Evolutionary conservation across 805 yeast genomes (phyloP), one percentile per base, ranked within the genome.

Genomic region (Candida pini): DNA sequence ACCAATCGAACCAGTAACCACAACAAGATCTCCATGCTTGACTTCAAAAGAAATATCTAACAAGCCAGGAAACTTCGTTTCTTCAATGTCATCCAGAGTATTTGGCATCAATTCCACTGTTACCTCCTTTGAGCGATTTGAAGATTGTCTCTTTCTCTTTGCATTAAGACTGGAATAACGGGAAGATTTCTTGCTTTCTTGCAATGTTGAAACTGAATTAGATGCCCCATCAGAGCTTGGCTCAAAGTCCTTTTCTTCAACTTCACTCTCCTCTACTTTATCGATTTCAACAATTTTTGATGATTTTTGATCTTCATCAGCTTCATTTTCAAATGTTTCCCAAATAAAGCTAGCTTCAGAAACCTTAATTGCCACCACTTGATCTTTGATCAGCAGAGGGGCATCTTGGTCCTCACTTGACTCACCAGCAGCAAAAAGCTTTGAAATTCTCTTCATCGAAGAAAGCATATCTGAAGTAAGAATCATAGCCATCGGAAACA

Each of bases 1-100:
- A 9, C 95, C 95, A 47, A 84, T 79, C 2, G 77, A 58, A 14
- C 94, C 94, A 1, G 87, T 80, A 14, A 82, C 68, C 34, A 80
- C 77, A 6, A 84, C 58, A 30, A 85, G 71, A 48, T 83, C 90
- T 10, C 82, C 81, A 36, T 71, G 70, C 31, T 64, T 56, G 28
- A 84, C 60, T 1, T 57, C 48, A 20, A 84, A 58, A 41, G 73
- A 62, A 34, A 83, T 56, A 49, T 81, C 47, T 25, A 50, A 39
- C 56, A 78, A 52, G 45, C 87, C 73, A 30, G 67, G 42, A 51
- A 68, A 68, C 18, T 45, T 34, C 38, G 67, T 45, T 21, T 39
- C 33, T 22, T 38, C 33, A 5, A 22, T 5, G 8, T 22, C 25
- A 12, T 22, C n/a, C n/a, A n/a, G n/a, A n/a, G n/a, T n/a, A n/a